These are phyloP conservation scores for Prunus mume DNA, from an alignment of 306 rosid genomes.

Conservation along the genomic window DNA sequence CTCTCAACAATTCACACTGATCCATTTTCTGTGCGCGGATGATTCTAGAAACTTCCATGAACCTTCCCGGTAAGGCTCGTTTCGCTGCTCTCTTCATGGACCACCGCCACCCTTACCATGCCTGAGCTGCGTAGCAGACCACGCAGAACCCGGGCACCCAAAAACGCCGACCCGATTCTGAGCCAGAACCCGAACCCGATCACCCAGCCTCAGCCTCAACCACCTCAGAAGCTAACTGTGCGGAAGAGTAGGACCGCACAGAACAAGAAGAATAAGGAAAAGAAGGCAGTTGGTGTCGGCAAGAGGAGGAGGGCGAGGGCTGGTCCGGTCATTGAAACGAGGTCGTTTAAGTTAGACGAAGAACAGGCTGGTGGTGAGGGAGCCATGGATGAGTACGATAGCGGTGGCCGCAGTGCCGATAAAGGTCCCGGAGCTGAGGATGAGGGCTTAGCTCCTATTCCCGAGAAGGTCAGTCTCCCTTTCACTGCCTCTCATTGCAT, in stretches of 20 bases:
- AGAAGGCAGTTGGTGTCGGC: background rate
- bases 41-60: conserved; percentile 41
- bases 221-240: conserved; percentile 9
- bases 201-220: conserved; percentile 1
- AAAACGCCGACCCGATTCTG: conserved; percentile 14
- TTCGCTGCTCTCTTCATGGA: conserved; percentile 36
- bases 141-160: conserved; percentile 32
- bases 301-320: background rate
- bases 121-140: conserved; percentile 49
- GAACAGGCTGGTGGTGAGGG: conserved; percentile 18
- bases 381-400: conserved; percentile 73
- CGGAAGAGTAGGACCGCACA: conserved; percentile 21
- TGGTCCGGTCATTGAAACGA: conserved; percentile 2
- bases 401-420: conserved; percentile 73
- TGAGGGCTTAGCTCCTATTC: conserved; percentile 66
- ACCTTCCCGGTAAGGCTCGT: conserved; percentile 14
- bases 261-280: conserved; percentile 17
- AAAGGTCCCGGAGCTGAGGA: conserved; percentile 71
- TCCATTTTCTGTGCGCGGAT: conserved; percentile 12
- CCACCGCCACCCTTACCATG: conserved; percentile 41
- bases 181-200: conserved; percentile 40
- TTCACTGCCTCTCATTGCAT: background rate
- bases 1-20: background rate
- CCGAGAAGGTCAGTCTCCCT: conserved; percentile 65
- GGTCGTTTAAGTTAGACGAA: conserved; percentile 28